Percentiles rank a stretch among this genome's conserved stretches.
Evolutionary conservation across 2,329 filamentous ascomycete species (phyloP).

Genomic region (Ceratocystis eucalypticola): DNA sequence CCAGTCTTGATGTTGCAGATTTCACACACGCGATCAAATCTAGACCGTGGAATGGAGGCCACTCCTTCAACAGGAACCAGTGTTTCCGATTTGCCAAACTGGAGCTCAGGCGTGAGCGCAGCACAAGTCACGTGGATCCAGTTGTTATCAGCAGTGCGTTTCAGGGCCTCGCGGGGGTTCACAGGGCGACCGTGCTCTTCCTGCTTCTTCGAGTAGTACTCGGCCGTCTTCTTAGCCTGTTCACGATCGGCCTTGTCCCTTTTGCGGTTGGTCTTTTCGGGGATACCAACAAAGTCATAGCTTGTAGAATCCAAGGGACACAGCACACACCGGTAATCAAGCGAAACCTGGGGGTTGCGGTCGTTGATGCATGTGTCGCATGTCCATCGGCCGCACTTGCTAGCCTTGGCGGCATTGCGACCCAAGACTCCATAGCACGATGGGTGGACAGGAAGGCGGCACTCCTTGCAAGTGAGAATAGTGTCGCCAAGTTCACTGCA

Average conservation of each 20-base stretch:
- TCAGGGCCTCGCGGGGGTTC: constrained; percentile 78
- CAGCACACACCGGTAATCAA: constrained; percentile 83
- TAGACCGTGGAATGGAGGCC: constrained; percentile 58
- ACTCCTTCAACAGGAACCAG: constrained; percentile 84
- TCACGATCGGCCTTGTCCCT: constrained; percentile 79
- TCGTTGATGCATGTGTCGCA: constrained; percentile 96
- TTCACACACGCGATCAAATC: constrained; percentile 69
- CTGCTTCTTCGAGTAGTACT: constrained; percentile 73
- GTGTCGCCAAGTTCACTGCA: constrained; percentile 66
- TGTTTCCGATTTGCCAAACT: constrained; percentile 72
- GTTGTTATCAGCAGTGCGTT: constrained; percentile 90
- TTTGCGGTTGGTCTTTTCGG: constrained; percentile 43
- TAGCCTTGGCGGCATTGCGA: constrained; percentile 37
- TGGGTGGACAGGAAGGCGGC: constrained; percentile 80
- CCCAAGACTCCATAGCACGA: constrained; percentile 78
- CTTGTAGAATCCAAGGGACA: constrained; percentile 74
- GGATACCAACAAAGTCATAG: constrained; percentile 70
- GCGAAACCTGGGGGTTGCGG: constrained; percentile 81
- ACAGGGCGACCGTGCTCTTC: constrained; percentile 70
- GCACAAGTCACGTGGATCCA: constrained; percentile 96
- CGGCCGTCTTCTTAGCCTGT: constrained; percentile 61
- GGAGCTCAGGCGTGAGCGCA: constrained; percentile 81
- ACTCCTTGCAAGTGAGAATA: constrained; percentile 70
- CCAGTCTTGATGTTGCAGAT: constrained; percentile 61
- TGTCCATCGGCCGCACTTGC: constrained; percentile 60